A percentile compares a stretch with the other conserved stretches of the same genome.
These are phyloP conservation scores for Ganoderma leucocontextum DNA, from an alignment of 1,284 basidiomycete species.

Conservation along the genomic window DNA sequence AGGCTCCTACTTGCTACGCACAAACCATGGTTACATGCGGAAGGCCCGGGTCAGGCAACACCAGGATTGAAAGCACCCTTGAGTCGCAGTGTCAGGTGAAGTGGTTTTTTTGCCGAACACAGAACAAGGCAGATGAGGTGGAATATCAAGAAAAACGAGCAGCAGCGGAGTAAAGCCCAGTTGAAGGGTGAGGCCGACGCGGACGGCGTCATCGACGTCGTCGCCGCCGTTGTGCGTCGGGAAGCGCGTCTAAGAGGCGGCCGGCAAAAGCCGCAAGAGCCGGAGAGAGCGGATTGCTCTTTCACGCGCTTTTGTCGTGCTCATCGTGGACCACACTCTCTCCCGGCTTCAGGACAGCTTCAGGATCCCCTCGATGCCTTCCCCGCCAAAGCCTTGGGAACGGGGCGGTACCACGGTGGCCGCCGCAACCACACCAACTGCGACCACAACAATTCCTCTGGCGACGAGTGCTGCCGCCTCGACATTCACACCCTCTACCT, in stretches of 20 bases:
- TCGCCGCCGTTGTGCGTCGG: not conserved
- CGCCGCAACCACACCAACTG: constrained; percentile 35
- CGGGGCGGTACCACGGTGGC: constrained; percentile 55
- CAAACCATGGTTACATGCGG: not conserved
- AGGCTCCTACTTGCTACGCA: not conserved
- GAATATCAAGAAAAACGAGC: not conserved
- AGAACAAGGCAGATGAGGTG: no score
- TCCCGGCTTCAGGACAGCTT: not conserved
- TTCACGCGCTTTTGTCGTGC: constrained; percentile 8
- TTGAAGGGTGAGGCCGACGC: not conserved
- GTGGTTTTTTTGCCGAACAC: not conserved
- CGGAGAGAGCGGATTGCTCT: not conserved
- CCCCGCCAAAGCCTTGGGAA: constrained; percentile 90
- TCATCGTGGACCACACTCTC: constrained; percentile 12
- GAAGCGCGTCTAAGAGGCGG: not conserved
- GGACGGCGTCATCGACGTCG: not conserved
- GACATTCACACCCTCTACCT: constrained; percentile 34
- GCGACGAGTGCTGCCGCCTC: constrained; percentile 1
- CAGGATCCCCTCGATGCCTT: constrained; percentile 57
- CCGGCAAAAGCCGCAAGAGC: constrained; percentile 14
- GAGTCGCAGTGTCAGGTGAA: not conserved
- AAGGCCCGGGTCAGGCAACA: no score
- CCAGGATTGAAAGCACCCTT: not conserved
- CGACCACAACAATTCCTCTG: constrained; percentile 27
- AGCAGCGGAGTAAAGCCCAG: not conserved